Evolutionary conservation across 257 asterid species (phyloP), one percentile per base, ranked within the genome.

Genomic region (Ehretia macrophylla): DNA sequence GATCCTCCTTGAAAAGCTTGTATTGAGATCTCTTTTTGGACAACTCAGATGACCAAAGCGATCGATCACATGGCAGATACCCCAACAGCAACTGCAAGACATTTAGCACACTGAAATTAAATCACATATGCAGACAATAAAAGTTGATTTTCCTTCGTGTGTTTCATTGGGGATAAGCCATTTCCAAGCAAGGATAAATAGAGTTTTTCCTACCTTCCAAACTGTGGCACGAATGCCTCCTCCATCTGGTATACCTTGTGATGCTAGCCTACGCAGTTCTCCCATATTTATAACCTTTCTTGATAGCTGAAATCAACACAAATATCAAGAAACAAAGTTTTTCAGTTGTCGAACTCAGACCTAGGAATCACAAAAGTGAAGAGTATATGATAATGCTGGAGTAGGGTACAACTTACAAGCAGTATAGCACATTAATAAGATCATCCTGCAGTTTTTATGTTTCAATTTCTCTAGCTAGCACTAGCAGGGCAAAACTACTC

Each of bases 241-340:
- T 70, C 86, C 97, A 65, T 88, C 97, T 5, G 97, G 95, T 69
- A 86, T 59, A 57, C 98, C 95, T 73, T 84, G 97, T 11, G 90
- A 82, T 62, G 95, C 90, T 47, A 92, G 74, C 79, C 73, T 88
- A 77, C 97, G 72, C 52, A 92, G 70, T 74, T 85, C 97, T 45
- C 86, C 95, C 84, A 85, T 68, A 60, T 85, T 79, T 77, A 92
- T 73, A 21, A 81, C 81, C 83, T 88, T 92, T 78, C 77, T 85
- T 37, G 98, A 86, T 68, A 92, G 63, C 98, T 92, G 61, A 56
- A 0, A 55, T 40, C 55, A 52, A 66, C 62, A 60, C 32, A 51
- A 22, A 55, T 22, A 68, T 66, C 55, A 59, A 52, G 60, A 38
- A 48, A 35, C 55, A 73, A 62, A 60, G 60, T 39, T 32, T 12